Conservation (phyloP, 73 alveolate genomes). For the Symbiodinium pilosum region DNA sequence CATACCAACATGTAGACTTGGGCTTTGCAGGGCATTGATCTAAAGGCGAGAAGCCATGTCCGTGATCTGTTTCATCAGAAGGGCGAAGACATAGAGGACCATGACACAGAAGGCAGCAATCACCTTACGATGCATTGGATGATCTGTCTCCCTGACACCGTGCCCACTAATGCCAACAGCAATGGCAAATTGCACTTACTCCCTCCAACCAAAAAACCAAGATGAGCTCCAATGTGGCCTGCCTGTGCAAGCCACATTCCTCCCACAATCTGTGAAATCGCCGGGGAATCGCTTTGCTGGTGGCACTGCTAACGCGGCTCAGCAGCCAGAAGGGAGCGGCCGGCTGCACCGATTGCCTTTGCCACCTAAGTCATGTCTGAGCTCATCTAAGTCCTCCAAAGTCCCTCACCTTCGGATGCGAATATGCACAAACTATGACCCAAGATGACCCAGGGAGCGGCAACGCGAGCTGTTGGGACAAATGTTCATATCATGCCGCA, state of each 20-base stretch:
- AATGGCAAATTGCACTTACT: too few species aligned
- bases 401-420: too few species aligned
- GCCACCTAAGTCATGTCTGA: constrained; percentile 18
- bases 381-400: too few species aligned
- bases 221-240: too few species aligned
- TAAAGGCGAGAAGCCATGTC: constrained; percentile 5
- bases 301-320: neutral
- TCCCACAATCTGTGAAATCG: too few species aligned
- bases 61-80: constrained; percentile 59
- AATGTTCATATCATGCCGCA: too few species aligned
- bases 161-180: too few species aligned
- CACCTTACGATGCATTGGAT: constrained; percentile 42
- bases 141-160: too few species aligned
- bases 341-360: constrained; percentile 84
- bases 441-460: neutral
- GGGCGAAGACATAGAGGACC: constrained; percentile 72
- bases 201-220: too few species aligned
- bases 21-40: neutral
- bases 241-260: too few species aligned
- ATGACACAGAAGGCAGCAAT: constrained; percentile 72
- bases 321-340: constrained; percentile 54
- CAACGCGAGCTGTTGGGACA: neutral
- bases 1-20: too few species aligned
- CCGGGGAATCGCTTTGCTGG: too few species aligned
- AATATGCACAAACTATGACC: neutral